Evolutionary conservation across 1,139 yeast species (phyloP), one percentile per base, ranked within the genome.

Genomic region (Candida neerlandica): DNA sequence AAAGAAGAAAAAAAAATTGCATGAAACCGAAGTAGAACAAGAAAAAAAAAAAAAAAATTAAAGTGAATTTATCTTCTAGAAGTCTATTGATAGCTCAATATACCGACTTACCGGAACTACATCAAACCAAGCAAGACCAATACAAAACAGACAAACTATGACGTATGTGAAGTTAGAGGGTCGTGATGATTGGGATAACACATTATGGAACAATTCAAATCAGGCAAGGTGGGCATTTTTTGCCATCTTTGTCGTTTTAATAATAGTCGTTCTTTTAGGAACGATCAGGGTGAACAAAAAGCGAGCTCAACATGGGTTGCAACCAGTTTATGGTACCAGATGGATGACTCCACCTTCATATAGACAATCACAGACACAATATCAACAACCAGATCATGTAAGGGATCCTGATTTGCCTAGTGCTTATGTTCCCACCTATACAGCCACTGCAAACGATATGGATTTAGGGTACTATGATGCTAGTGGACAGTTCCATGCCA

Each of bases 311-410:
- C 67, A 71, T 38, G 97, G 97, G 5, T 72, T 75, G 38, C 77
- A 76, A 29, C 97, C 97, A 0, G 74, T 90, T 3, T 77, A 84
- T 51, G 96, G 96, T 7, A 90, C 97, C 0, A 82, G 89, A 9
- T 91, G 97, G 95, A 80, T 91, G 77, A 86, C 96, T 0, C 97
- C 97, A 3, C 96, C 97, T 0, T 77, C 87, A n/a, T 90, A 91
- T 63, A 68, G 77, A 52, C 94, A 86, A 60, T 81, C 94, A 3
- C 90, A 88, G 59, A 75, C 73, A 49, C 85, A 82, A 51, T 82
- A 85, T 58, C 75, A 76, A 45, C 77, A 72, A 49, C 75, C 77
- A 0, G 62, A 65, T 27, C 57, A 59, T 35, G 44, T 56, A 11
- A 60, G 73, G 35, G 71, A 76, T 43, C 70, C 69, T 0, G 77